A percentile compares a stretch with the other conserved stretches of the same genome.
These are phyloP conservation scores for Corynespora cassiicola DNA, from an alignment of 2,329 filamentous ascomycete species.

Conservation along the genomic window DNA sequence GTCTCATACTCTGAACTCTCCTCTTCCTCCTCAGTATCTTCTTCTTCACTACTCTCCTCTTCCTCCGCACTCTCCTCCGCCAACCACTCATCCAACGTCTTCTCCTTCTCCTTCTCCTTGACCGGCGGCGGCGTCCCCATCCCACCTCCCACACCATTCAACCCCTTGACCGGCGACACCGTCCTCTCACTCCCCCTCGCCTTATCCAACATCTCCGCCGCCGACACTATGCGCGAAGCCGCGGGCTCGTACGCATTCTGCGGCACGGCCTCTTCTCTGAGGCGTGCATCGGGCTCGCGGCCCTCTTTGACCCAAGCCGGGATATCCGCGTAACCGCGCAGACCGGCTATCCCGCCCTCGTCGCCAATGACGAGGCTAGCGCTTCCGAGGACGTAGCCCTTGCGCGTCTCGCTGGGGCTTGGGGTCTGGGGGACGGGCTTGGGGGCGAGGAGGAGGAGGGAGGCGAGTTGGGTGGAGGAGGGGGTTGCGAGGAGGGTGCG, in stretches of 20 bases:
- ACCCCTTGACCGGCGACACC: slow-evolving; percentile 49
- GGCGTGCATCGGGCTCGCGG: slow-evolving; percentile 75
- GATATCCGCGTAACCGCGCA: slow-evolving; percentile 81
- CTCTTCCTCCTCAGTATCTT: slow-evolving; percentile 54
- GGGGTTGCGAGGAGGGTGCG: slow-evolving; percentile 81
- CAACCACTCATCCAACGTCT: slow-evolving; percentile 93
- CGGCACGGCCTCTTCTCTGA: slow-evolving; percentile 64
- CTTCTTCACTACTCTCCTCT: slow-evolving; percentile 63
- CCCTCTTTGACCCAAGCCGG: slow-evolving; percentile 86
- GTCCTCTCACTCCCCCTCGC: slow-evolving; percentile 51
- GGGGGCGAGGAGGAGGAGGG: slow-evolving; percentile 86
- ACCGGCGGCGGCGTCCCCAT: slow-evolving; percentile 6
- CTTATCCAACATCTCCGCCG: slow-evolving; percentile 69
- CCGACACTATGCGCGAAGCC: slow-evolving; percentile 57
- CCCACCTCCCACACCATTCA: slow-evolving; percentile 54
- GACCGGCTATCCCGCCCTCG: slow-evolving; percentile 69
- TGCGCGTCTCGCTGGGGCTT: slow-evolving; percentile 84
- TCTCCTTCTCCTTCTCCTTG: slow-evolving; percentile 59
- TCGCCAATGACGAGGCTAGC: slow-evolving; percentile 84
- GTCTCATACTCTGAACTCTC: slow-evolving; percentile 68
- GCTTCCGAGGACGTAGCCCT: slow-evolving; percentile 80
- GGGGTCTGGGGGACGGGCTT: slow-evolving; percentile 93
- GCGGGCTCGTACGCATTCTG: slow-evolving; percentile 43
- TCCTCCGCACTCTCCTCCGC: slow-evolving; percentile 63
- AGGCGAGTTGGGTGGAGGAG: slow-evolving; percentile 79